These are phyloP conservation scores for Anthracocystis walkeri DNA, from an alignment of 1,284 basidiomycete species.

Conservation along the genomic window DNA sequence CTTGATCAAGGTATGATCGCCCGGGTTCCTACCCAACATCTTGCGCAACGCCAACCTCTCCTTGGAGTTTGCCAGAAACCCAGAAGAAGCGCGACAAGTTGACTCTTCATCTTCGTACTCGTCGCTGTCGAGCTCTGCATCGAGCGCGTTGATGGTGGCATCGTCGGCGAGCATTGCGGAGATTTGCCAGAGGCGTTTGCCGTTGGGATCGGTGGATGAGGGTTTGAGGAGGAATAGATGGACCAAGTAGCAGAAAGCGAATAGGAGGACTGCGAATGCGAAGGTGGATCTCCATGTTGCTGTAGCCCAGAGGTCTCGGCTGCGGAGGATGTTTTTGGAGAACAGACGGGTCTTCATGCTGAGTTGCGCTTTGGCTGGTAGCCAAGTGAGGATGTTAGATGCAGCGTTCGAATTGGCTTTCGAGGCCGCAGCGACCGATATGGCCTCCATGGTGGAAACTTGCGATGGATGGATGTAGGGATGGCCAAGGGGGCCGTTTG, in stretches of 20 bases:
- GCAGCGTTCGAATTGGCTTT: background rate
- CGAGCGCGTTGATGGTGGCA: slow-evolving; percentile 13
- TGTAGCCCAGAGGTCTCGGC: slow-evolving; percentile 21
- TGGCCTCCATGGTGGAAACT: slow-evolving; percentile 2
- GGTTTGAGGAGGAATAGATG: slow-evolving; percentile 4
- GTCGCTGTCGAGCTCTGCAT: slow-evolving; percentile 44
- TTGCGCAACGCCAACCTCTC: slow-evolving; percentile 31
- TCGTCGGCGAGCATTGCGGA: slow-evolving; percentile 23
- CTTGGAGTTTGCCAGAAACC: slow-evolving; percentile 35
- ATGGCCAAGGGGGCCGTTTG: background rate
- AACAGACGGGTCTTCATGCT: slow-evolving; percentile 20
- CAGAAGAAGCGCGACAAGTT: no score
- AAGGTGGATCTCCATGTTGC: slow-evolving; percentile 21
- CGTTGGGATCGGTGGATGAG: slow-evolving; percentile 5
- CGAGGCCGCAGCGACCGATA: background rate
- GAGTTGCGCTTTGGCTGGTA: slow-evolving; percentile 15
- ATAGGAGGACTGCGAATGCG: slow-evolving; percentile 8
- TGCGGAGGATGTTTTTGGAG: slow-evolving; percentile 29
- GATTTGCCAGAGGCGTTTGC: slow-evolving; percentile 29
- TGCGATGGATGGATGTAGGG: background rate
- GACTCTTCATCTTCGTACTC: slow-evolving; percentile 49
- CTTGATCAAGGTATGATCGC: slow-evolving; percentile 19
- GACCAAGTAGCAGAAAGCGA: slow-evolving; percentile 3
- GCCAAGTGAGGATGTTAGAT: slow-evolving; percentile 9
- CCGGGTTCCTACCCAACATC: slow-evolving; percentile 25